Base-by-base conservation (phyloP, 768 basidiomycete species). In the Suillus subalutaceus region DNA sequence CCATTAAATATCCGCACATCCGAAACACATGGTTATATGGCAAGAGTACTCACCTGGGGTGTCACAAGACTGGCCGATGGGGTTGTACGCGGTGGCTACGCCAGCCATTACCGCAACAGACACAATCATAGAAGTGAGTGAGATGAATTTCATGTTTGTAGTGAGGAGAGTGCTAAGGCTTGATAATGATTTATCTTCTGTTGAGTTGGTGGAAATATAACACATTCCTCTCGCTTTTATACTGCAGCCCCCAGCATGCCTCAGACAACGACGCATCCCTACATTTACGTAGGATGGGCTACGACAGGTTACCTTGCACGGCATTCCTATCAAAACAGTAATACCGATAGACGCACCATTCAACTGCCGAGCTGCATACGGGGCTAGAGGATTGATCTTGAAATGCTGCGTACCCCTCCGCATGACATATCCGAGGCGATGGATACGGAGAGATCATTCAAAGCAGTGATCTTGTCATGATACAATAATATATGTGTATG, bases 71-170 rank as follows among this genome's bases (percentile, higher is more conserved):
- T 60, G 26, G 41, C 59, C 59, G 41, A 60, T 60, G 32, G 59
- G 59, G 59, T 60, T 60, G 59, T 43, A 43, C 5, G 59, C 59
- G 18, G 26, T 43, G 6, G 41, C 59, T 1, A 60, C 40, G 6
- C 59, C 59, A 60, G 40, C 18, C 59, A 60, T 60, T 12, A 60
- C 30, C 10, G 59, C 59, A 18, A 23, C 59, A 41, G 59, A 43
- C 41, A 60, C 41, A 26, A 60, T 43, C 59, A 43, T 60, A 43
- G 59, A 43, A 30, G 59, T 43, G 59, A 60, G 26, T 12, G 41
- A 43, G 26, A 16, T 59, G 38, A 43, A 60, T 43, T 43, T 60
- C 59, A 60, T 60, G 26, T 12, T 60, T 60, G 40, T 12, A 13
- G 12, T 12, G 20, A 37, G 18, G 53, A 55, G 35, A 56, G 12